Evolutionary conservation across 1,284 basidiomycete genomes (phyloP), one percentile per base, ranked within the genome.

Genomic region (Papiliotrema laurentii): DNA sequence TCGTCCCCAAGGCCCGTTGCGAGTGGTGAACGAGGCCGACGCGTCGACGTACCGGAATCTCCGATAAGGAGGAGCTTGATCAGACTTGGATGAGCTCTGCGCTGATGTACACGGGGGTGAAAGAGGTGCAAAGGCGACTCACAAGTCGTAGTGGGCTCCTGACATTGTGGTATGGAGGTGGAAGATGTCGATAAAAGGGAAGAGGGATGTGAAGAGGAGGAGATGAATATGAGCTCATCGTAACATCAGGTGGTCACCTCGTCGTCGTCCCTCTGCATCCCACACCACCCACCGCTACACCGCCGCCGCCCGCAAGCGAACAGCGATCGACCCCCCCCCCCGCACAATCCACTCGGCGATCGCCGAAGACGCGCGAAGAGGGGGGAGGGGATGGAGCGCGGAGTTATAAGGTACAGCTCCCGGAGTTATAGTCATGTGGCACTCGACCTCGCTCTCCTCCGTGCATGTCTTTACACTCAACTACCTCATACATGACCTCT

Each of bases 31-130:
- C n/a, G 22, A 27, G 13, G 3, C n/a, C n/a, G 25, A 33, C 33
- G 16, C 21, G 31, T 3, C 53, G 3, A 64, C 74, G 61, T 51
- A 91, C 91, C 92, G 64, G 92, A 96, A 77, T 97, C 92, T 56
- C 92, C 92, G 72, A 97, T 96, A 72, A 96, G 86, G 51, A 97
- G 82, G 59, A 97, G 86, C 86, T 94, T 94, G 82, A 94, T 93
- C 74, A 94, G 81, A 54, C 70, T 72, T 42, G n/a, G 44, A 38
- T 31, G 18, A 24, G 9, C 34, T 21, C 22, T 27, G 10, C 33
- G 35, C 5, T 28, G 21, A 18, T 26, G 27, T 28, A 19, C 37
- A n/a, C 16, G 11, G 41, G 18, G 48, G 5, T n/a, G 24, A 5
- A 22, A 18, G 26, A 2, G 43, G 33, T 43, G n/a, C 28, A 24